Percentiles rank a stretch among this genome's conserved stretches.
Evolutionary conservation across 345 rosid species (phyloP).

Genomic region (Streptanthus diversifolius): DNA sequence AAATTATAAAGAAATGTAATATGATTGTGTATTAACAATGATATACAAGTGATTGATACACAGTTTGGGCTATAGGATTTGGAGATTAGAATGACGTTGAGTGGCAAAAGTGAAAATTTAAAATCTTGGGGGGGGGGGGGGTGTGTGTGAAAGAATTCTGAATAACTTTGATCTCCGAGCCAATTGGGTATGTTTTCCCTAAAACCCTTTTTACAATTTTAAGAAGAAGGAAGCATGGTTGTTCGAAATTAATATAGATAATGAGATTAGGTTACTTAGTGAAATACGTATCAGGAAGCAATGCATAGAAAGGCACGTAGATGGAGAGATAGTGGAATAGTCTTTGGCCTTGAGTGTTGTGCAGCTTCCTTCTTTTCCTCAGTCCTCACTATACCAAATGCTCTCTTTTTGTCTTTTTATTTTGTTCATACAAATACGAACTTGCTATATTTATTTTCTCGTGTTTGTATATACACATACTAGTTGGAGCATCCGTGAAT

Average conservation of each 20-base stretch:
- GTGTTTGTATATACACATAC: background rate
- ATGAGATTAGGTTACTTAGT: background rate
- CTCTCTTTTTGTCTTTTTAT: background rate
- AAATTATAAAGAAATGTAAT: conserved; percentile 12
- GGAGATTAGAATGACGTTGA: conserved; percentile 18
- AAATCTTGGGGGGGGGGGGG: background rate
- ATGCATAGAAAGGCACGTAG: conserved; percentile 32
- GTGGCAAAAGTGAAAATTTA: background rate
- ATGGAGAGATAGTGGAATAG: conserved; percentile 29
- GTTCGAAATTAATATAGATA: background rate
- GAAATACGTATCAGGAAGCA: conserved; percentile 9
- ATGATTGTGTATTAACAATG: conserved; percentile 27
- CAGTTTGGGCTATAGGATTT: conserved; percentile 10
- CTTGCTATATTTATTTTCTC: background rate
- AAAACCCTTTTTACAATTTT: conserved; percentile 10
- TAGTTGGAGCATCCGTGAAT: background rate
- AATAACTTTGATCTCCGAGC: conserved; percentile 17
- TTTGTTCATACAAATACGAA: background rate
- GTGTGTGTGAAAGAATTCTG: conserved; percentile 7
- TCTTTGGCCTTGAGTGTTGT: conserved; percentile 32
- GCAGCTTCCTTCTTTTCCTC: conserved; percentile 28
- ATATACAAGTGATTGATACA: conserved; percentile 29
- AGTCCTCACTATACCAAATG: conserved; percentile 14
- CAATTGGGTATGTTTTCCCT: conserved; percentile 32
- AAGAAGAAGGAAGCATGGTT: conserved; percentile 25